phyloP scores from a whole-genome alignment of 2,329 filamentous ascomycete genomes.

The Talaromyces sp. region DNA sequence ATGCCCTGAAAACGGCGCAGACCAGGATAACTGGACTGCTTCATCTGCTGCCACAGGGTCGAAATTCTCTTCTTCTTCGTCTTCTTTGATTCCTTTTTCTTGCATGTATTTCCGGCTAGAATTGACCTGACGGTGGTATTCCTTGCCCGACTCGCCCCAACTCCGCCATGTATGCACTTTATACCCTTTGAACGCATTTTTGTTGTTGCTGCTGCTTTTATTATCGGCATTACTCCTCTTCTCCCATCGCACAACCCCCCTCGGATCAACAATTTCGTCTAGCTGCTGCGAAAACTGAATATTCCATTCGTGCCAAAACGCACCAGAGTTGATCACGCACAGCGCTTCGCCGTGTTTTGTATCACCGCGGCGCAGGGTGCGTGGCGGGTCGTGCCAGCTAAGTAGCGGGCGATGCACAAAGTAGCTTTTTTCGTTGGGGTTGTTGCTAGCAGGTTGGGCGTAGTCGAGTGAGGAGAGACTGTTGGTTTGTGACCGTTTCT shows the following conservation, averaged over 20 bases:
- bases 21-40: not conserved
- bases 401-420: not conserved
- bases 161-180: not conserved
- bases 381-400: not conserved
- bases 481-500: too few species aligned
- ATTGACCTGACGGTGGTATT: not conserved
- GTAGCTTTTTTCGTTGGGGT: not conserved
- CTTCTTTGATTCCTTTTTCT: not conserved
- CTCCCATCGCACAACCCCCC: not conserved
- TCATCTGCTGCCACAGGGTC: not conserved
- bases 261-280: not conserved
- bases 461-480: too few species aligned
- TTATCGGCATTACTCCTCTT: not conserved
- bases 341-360: not conserved
- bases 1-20: not conserved
- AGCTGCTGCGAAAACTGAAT: not conserved
- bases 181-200: not conserved
- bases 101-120: not conserved
- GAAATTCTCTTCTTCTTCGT: not conserved
- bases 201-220: not conserved
- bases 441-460: too few species aligned
- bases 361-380: not conserved
- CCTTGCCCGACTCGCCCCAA: not conserved
- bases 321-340: not conserved
- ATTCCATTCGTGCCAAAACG: not conserved